Base-by-base conservation (phyloP, 2,329 filamentous ascomycete genomes). In the Aureobasidium sp. region DNA sequence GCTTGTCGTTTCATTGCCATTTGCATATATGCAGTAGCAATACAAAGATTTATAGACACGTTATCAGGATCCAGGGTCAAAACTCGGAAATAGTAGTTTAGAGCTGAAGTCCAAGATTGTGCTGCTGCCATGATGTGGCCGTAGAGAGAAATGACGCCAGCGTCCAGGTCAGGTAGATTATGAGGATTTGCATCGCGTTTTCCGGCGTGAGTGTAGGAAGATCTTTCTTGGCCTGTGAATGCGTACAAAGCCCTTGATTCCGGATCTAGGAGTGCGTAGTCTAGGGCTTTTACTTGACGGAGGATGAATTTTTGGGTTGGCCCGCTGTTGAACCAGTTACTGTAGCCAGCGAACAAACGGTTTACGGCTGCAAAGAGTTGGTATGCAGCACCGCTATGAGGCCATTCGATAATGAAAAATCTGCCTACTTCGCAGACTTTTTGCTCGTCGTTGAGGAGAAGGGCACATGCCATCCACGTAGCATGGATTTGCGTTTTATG, bases 251-350 rank as follows among this genome's bases (percentile, higher is more conserved):
- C 68, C 15, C 81, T 78, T 29, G 80, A 76, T 15, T 80, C 76
- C 15, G 82, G 78, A 2, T 79, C 77, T 2, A 87, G 78, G 3
- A 89, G 79, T 5, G 79, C 77, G 65, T 83, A 87, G 73, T 99
- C 94, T 78, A 96, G 89, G 3, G 86, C 85, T 73, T 96, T 95
- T 75, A 99, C 90, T 75, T 96, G 91, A 5, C 94, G 87, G 63
- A 97, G 80, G 69, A 97, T 86, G 71, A 90, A 96, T 73, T 97
- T 97, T 74, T 96, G 91, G 23, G 88, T 87, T 0, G 90, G 87
- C 0, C 90, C 89, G 2, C 88, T 87, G 57, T 87, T 87, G 74
- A 93, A 96, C 79, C 88, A 90, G 34, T 86, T 83, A 41, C 85
- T 80, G 1, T 87, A 85, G 15, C 89, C 87, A 58, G 90, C 86